These are phyloP conservation scores for Microbotryum lychnidis-dioicae DNA, from an alignment of 1,284 basidiomycete genomes.

Conservation along the genomic window DNA sequence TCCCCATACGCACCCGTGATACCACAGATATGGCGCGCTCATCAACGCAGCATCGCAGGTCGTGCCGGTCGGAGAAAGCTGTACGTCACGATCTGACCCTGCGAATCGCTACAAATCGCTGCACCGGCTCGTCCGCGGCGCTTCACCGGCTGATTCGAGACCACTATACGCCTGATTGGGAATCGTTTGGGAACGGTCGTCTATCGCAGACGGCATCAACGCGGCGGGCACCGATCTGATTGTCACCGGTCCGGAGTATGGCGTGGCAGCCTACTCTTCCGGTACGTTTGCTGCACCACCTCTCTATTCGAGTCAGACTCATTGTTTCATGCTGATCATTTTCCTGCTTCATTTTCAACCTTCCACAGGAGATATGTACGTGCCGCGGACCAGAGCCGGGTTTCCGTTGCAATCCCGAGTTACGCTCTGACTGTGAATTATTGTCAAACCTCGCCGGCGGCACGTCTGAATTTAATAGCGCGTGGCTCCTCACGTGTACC, in stretches of 20 bases:
- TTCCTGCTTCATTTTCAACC: no score
- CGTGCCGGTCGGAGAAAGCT: constrained; percentile 4
- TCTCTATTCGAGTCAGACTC: no score
- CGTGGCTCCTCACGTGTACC: constrained; percentile 58
- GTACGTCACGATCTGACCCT: background rate
- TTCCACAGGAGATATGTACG: no score
- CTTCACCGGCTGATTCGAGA: no score
- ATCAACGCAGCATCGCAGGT: constrained; percentile 7
- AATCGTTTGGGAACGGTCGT: no score
- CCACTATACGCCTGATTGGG: no score
- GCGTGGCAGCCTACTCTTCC: constrained; percentile 20
- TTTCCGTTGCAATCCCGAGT: no score
- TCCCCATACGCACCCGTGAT: background rate
- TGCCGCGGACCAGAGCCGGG: no score
- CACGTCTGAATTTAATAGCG: constrained; percentile 34
- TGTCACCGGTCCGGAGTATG: constrained; percentile 24
- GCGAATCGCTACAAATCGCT: no score
- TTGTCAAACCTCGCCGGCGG: background rate
- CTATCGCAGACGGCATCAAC: constrained; percentile 6
- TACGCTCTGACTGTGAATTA: no score
- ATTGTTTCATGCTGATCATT: no score
- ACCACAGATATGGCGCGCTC: constrained; percentile 19
- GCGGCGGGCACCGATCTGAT: constrained; percentile 33
- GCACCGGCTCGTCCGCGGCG: no score
- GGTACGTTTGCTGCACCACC: background rate